Percentiles rank a stretch among this genome's conserved stretches.
Evolutionary conservation across 2,329 filamentous ascomycete species (phyloP).

Genomic region (Sporothrix luriei): DNA sequence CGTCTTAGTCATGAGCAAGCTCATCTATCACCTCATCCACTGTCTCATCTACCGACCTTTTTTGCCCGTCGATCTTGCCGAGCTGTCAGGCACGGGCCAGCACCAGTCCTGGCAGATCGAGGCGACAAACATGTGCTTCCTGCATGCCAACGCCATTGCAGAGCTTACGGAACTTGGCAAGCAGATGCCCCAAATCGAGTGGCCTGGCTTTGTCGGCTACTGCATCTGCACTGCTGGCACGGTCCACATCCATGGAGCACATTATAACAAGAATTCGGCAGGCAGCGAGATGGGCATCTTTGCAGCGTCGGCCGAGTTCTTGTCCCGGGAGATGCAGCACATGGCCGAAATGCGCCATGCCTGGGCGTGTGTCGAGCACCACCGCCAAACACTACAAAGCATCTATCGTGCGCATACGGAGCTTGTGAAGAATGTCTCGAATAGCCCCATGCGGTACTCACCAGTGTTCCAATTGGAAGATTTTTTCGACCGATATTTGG

Average conservation of each 20-base stretch:
- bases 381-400: constrained; percentile 74
- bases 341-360: constrained; percentile 72
- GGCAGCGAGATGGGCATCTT: constrained; percentile 63
- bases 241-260: constrained; percentile 82
- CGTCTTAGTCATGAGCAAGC: constrained; percentile 76
- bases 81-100: constrained; percentile 76
- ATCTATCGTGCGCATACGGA: constrained; percentile 79
- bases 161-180: constrained; percentile 79
- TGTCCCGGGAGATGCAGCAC: constrained; percentile 78
- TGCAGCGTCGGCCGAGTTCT: constrained; percentile 64
- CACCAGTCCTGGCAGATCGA: constrained; percentile 94
- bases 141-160: constrained; percentile 84
- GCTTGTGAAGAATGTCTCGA: constrained; percentile 71
- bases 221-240: constrained; percentile 85
- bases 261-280: constrained; percentile 64
- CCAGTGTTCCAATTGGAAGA: constrained; percentile 83
- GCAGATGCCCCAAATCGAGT: constrained; percentile 73
- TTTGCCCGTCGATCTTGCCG: constrained; percentile 78
- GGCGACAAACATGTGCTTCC: constrained; percentile 81
- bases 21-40: constrained; percentile 84
- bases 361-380: constrained; percentile 79
- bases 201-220: constrained; percentile 84
- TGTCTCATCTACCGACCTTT: constrained; percentile 87
- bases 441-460: constrained; percentile 70
- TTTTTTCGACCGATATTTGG: constrained; percentile 79